Base-by-base conservation (phyloP, 495 filamentous ascomycete species). In the Bacidia gigantensis region DNA sequence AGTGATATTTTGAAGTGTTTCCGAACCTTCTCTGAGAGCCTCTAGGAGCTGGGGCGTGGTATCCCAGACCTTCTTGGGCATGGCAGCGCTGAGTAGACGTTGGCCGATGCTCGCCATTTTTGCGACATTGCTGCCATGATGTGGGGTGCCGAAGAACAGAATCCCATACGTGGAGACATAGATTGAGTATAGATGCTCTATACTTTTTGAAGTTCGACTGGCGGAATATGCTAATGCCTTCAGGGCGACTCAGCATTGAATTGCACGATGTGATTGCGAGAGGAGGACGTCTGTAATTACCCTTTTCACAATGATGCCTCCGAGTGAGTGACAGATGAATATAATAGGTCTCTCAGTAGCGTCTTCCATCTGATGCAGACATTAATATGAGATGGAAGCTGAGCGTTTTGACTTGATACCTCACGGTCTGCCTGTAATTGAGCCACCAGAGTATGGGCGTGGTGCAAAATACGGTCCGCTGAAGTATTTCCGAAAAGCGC, bases 121-220 rank as follows among this genome's bases (percentile, higher is more conserved):
- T 24, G 62, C 63, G 46, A 59, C 55, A 53, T 49, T 52, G 35
- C 58, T 57, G 47, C 63, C 61, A 38, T 56, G 39, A 51, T 70
- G 67, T 12, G 67, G 67, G n/a, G 67, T 70, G 21, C 67, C 66
- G 35, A 70, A 66, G 53, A 69, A 70, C 24, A 70, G 53, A 49
- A 67, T 62, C 21, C 50, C 64, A 51, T 60, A 67, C 25, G 67
- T 69, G 46, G 59, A 64, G 21, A 60, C 57, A 45, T 62, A 69
- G 42, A 69, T 66, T 7, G 65, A 64, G 50, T 64, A 56, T 11
- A 68, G 53, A 55, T 67, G 62, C 18, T 41, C 17, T 22, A 60
- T 52, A 20, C 51, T 50, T 22, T 44, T 23, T 11, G 48, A 25
- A 23, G 50, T 52, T 24, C 58, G 45, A 17, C 54, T 57, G 2